phyloP scores from a whole-genome alignment of 257 asterid genomes.

The Parsonsia alboflavescens region DNA sequence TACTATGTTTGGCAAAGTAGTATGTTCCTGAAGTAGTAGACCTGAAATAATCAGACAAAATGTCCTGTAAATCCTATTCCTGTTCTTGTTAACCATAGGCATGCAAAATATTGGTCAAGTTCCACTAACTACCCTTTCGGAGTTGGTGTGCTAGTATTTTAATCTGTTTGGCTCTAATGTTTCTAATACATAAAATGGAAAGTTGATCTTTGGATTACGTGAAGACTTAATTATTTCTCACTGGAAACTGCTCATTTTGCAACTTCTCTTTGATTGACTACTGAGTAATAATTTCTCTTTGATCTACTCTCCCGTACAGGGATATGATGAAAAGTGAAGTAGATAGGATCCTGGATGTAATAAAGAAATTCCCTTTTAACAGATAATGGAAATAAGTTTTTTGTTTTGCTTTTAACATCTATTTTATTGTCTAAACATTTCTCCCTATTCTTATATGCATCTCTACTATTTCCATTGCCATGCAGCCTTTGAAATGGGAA shows the following conservation, averaged over 20 bases:
- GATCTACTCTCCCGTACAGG: not conserved
- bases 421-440: not conserved
- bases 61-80: not conserved
- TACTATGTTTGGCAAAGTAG: not conserved
- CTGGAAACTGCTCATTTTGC: not conserved
- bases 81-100: not conserved
- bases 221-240: not conserved
- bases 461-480: not conserved
- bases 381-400: not conserved
- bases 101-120: too few relatives aligned
- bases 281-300: not conserved
- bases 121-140: not conserved
- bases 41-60: not conserved
- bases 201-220: not conserved
- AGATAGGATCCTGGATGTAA: too few relatives aligned
- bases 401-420: too few relatives aligned
- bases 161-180: not conserved
- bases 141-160: not conserved
- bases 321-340: not conserved
- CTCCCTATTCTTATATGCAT: not conserved
- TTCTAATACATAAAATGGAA: not conserved
- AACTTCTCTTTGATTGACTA: not conserved
- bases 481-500: slow-evolving; percentile 79
- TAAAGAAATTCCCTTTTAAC: not conserved
- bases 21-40: not conserved